Base-by-base conservation (phyloP, 345 rosid species). In the Eucalyptus regnans region DNA sequence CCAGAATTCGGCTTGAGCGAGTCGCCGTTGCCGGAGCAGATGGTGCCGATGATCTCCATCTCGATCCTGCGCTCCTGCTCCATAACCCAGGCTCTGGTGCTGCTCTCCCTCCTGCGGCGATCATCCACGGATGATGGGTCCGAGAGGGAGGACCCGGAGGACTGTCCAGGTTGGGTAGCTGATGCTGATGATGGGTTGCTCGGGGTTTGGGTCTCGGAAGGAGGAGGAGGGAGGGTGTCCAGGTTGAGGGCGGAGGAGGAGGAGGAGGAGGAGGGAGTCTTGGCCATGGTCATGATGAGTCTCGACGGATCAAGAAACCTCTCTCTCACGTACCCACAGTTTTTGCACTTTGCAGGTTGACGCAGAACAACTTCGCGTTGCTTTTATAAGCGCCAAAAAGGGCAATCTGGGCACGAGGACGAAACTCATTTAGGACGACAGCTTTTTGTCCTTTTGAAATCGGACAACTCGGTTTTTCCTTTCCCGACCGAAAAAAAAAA, bases 1-100 rank as follows among this genome's bases (percentile, higher is more conserved):
- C 99, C 99, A 3, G 99, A 98, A 91, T 97, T 98, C 88, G 99
- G 97, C 66, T 97, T 97, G 54, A 98, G 93, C 29, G 96, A 90
- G 79, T 93, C 99, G 90, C 90, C 93, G 37, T 92, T 89, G 13
- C 99, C 98, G 14, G 98, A 94, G 8, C 93, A 93, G 88, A 98
- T 94, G 79, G 93, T 60, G 83, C 94, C 92, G 93, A 97, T 90
- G 23, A 97, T 94, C 86, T 98, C 96, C 87, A 93, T 95, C 92
- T 98, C 99, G 37, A 98, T 95, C 93, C 92, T 94, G 60, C 97
- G 90, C 89, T 96, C 99, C 90, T 97, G 99, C 68, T 92, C 92
- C 44, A 95, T 92, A 52, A 97, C 96, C 64, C 91, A 94, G 58
- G 93, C 86, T 46, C 90, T 87, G 90, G 6, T 76, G 48, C 48